Conservation (phyloP, 768 basidiomycete genomes). For the Auricularia auricula-judae region DNA sequence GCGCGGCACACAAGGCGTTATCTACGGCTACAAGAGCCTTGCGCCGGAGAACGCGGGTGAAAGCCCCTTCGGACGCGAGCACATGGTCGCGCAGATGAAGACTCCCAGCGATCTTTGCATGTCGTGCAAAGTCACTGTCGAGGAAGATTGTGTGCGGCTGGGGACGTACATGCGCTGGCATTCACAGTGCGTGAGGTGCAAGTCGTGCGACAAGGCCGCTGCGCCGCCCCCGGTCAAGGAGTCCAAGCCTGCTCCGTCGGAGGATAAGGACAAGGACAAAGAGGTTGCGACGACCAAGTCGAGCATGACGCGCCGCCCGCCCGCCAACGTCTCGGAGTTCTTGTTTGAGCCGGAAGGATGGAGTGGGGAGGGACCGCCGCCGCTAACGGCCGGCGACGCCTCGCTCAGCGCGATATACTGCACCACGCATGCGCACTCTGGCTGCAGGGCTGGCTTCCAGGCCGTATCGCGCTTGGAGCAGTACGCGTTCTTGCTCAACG, state of each 20-base stretch:
- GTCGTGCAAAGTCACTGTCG: conserved; percentile 80
- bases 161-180: conserved; percentile 99
- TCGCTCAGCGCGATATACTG: conserved; percentile 48
- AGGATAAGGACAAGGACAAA: conserved; percentile 42
- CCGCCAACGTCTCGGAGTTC: background rate
- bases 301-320: conserved; percentile 41
- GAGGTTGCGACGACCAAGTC: conserved; percentile 37
- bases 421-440: conserved; percentile 57
- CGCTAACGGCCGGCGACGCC: conserved; percentile 17
- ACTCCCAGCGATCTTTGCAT: conserved; percentile 85
- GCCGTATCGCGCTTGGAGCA: conserved; percentile 92
- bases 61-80: conserved; percentile 44
- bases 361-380: conserved; percentile 45
- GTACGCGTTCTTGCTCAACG: conserved; percentile 93
- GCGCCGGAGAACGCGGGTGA: conserved; percentile 88
- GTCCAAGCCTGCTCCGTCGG: conserved; percentile 17
- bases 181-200: conserved; percentile 83
- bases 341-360: background rate
- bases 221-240: conserved; percentile 30
- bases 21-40: conserved; percentile 86
- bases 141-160: conserved; percentile 91
- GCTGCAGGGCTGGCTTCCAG: conserved; percentile 70
- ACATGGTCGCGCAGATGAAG: conserved; percentile 1
- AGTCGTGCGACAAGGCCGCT: conserved; percentile 65
- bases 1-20: conserved; percentile 70